Base-by-base conservation (phyloP, 2,329 filamentous ascomycete species). In the Aspergillus hortae region DNA sequence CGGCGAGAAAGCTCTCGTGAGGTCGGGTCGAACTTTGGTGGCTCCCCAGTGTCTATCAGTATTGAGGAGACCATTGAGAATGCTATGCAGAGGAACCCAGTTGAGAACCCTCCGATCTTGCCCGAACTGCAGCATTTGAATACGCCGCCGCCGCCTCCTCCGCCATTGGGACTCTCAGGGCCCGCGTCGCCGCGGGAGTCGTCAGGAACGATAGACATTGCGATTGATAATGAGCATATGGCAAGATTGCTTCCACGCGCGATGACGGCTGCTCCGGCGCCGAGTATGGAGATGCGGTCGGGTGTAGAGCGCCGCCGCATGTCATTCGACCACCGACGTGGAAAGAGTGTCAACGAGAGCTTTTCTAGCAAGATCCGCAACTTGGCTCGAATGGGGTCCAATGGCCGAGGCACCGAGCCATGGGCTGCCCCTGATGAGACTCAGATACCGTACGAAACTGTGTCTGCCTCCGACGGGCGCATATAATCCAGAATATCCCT, bases 121-220 rank as follows among this genome's bases (percentile, higher is more conserved):
- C 80, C 83, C 6, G 81, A 86, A 61, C 74, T 86, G 9, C 82
- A 84, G 61, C 83, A 86, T 64, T 71, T 86, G 14, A 78, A 77
- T 67, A 80, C 80, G 10, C 80, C 80, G 1, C 77, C 78, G 2
- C 77, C 76, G 14, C 77, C 77, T 19, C 76, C 76, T n/a, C 65
- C 71, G 10, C 75, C 77, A 6, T 46, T 60, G 17, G 59, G 60
- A 12, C 60, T 58, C 23, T 57, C 60, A 11, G 56, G 61, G 1
- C 23, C 52, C 11, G 58, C 48, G 19, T 72, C 69, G 2, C 63
- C 64, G 0, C 64, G 67, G 6, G 67, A 70, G 14, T 73, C 71
- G 4, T 64, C 70, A 0, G 70, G 66, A 2, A 74, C 70, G 1
- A 73, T 71, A 25, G 70, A 73, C 38, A 71, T 73, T 44, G 67